A percentile compares a stretch with the other conserved stretches of the same genome.
Evolutionary conservation across 2,329 filamentous ascomycete species (phyloP).

Genomic region (Trichoderma afroharzianum): DNA sequence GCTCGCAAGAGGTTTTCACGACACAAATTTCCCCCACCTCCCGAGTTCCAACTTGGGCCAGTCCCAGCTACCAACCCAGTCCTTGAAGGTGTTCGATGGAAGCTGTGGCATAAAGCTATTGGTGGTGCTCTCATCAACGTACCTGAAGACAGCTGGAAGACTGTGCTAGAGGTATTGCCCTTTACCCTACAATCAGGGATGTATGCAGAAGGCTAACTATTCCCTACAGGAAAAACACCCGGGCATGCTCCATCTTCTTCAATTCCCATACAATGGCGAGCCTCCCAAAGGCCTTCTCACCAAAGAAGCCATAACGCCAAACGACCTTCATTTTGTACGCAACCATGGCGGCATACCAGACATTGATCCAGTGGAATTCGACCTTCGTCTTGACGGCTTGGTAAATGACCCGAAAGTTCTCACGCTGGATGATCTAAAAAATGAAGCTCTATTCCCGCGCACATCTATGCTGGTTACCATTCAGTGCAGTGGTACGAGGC

Average conservation of each 20-base stretch:
- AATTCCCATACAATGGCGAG: constrained; percentile 64
- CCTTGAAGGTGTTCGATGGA: constrained; percentile 53
- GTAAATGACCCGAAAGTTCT: constrained; percentile 56
- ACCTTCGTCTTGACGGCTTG: constrained; percentile 55
- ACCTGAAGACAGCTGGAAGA: constrained; percentile 56
- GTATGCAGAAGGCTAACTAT: not conserved
- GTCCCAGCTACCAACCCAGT: constrained; percentile 57
- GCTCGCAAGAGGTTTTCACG: constrained; percentile 48
- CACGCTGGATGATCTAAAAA: constrained; percentile 56
- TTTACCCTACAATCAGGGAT: not conserved
- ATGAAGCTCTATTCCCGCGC: constrained; percentile 58
- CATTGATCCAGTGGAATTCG: constrained; percentile 55
- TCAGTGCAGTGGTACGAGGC: constrained; percentile 66
- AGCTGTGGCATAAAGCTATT: constrained; percentile 53
- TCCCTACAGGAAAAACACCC: constrained; percentile 48
- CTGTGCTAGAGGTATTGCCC: constrained; percentile 36
- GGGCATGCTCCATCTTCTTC: constrained; percentile 59
- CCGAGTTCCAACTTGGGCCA: constrained; percentile 54
- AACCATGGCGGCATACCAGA: constrained; percentile 70
- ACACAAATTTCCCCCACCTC: constrained; percentile 33
- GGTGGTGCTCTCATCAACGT: constrained; percentile 39
- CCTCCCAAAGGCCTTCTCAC: constrained; percentile 55
- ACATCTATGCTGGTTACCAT: constrained; percentile 57
- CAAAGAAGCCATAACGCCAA: constrained; percentile 57
- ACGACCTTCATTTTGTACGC: constrained; percentile 58